Percentiles rank a stretch among this genome's conserved stretches.
Evolutionary conservation across 1,139 yeast genomes (phyloP).

Genomic region (Sugiyamaella novakii): DNA sequence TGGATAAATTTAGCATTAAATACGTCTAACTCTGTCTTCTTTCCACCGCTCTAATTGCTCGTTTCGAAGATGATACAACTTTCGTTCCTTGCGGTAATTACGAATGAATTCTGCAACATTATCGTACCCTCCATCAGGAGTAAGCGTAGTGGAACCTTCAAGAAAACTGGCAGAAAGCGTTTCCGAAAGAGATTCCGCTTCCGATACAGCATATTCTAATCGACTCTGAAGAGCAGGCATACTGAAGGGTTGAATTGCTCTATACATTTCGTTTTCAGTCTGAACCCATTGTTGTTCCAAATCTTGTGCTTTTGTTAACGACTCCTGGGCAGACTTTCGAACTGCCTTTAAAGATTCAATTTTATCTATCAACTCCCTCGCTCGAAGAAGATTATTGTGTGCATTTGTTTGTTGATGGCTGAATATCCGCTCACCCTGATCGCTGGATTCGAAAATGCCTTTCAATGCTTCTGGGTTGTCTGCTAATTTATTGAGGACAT

Average conservation of each 20-base stretch:
- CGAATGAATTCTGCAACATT: slow-evolving; percentile 46
- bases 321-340: slow-evolving; percentile 22
- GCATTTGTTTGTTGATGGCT: slow-evolving; percentile 27
- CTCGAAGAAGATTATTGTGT: slow-evolving; percentile 26
- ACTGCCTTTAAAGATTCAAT: slow-evolving; percentile 33
- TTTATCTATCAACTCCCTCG: slow-evolving; percentile 28
- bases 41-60: slow-evolving; percentile 65
- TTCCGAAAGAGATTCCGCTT: slow-evolving; percentile 42
- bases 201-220: slow-evolving; percentile 38
- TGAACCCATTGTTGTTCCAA: slow-evolving; percentile 38
- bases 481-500: slow-evolving; percentile 26
- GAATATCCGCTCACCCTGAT: slow-evolving; percentile 23
- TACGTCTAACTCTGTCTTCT: slow-evolving; percentile 62
- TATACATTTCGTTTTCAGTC: slow-evolving; percentile 47
- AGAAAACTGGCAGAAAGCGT: slow-evolving; percentile 41
- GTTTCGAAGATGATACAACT: slow-evolving; percentile 54
- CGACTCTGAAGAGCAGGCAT: slow-evolving; percentile 38
- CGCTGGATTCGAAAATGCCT: slow-evolving; percentile 28
- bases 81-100: slow-evolving; percentile 51
- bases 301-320: slow-evolving; percentile 24
- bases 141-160: slow-evolving; percentile 27
- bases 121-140: slow-evolving; percentile 28
- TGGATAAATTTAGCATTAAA: too few species aligned
- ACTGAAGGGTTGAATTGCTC: slow-evolving; percentile 44
- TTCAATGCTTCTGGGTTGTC: slow-evolving; percentile 22